Evolutionary conservation across 2,329 filamentous ascomycete species (phyloP).

Genomic region (Myriosclerotinia duriaeana): DNA sequence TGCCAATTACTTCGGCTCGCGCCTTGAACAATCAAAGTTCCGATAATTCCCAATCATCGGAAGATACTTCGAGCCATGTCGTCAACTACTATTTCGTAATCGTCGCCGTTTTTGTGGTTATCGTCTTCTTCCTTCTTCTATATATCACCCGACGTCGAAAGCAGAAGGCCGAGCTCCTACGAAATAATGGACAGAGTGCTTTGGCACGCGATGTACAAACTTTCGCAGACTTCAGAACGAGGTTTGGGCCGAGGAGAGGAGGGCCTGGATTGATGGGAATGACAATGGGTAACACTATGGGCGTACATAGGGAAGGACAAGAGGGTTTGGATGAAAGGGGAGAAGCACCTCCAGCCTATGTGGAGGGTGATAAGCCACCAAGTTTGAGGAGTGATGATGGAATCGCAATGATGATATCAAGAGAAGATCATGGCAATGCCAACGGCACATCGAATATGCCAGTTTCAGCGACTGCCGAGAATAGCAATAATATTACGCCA

Average conservation of each 20-base stretch:
- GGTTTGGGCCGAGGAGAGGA: conserved; percentile 29
- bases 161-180: conserved; percentile 29
- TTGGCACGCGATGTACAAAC: conserved; percentile 37
- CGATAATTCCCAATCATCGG: conserved; percentile 2
- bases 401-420: conserved; percentile 2
- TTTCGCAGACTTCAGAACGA: conserved; percentile 24
- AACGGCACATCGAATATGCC: neutral
- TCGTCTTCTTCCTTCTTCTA: conserved; percentile 46
- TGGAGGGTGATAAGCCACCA: conserved; percentile 35
- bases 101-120: conserved; percentile 47
- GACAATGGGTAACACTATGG: conserved; percentile 4
- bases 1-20: conserved; percentile 23
- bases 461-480: neutral
- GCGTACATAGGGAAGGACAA: conserved; percentile 30
- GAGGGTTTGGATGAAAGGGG: conserved; percentile 65
- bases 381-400: conserved; percentile 28
- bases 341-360: conserved; percentile 65
- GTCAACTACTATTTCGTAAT: conserved; percentile 57
- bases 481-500: neutral
- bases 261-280: conserved; percentile 19
- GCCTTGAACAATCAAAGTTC: conserved; percentile 7
- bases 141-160: conserved; percentile 46
- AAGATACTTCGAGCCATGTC: conserved; percentile 45
- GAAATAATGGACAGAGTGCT: conserved; percentile 37
- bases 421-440: neutral